Base-by-base conservation (phyloP, 805 yeast genomes). In the Tetrapisispora taiwanensis region DNA sequence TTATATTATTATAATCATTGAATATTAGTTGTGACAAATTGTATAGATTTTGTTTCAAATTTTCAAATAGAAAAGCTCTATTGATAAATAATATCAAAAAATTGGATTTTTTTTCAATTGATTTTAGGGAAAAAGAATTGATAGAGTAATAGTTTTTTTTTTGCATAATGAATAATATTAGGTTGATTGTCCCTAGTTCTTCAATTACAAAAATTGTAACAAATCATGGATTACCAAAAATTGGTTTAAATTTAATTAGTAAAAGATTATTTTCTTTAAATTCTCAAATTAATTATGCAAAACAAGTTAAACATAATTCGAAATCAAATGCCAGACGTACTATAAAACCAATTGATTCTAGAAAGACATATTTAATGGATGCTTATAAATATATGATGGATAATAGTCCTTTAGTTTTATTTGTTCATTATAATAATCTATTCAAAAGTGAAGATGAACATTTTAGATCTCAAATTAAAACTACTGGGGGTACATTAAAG, bases 341-440 rank as follows among this genome's bases (percentile, higher is more conserved):
- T 9, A 67, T 74, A 44, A 89, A 89, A 61, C 78, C 78, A 15
- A 56, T 70, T 37, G 73, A 72, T 34, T 79, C 90, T 4, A 78
- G 97, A 67, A 90, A 90, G 68, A 88, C 97, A 0, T 88, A 78
- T 54, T 70, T 90, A 50, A 71, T 90, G 49, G 95, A 90, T 63
- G 70, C 75, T 52, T 90, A 90, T 70, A 76, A 85, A 48, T 67
- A 81, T 49, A 61, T 87, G 49, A 73, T 87, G 67, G 79, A 80
- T 46, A 69, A 65, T 26, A 78, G 78, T 60, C 79, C 85, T 32
- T 78, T 89, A 37, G 70, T 89, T 13, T 71, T 90, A 44, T 79
- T 85, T 52, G 76, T 80, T 6, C 98, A 92, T 67, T 90, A 86
- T 68, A 86, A 87, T 62, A 88, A 88, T 60, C 66, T 89, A 52